Conservation (phyloP, 2,329 filamentous ascomycete species). For the Beauveria brongniartii region DNA sequence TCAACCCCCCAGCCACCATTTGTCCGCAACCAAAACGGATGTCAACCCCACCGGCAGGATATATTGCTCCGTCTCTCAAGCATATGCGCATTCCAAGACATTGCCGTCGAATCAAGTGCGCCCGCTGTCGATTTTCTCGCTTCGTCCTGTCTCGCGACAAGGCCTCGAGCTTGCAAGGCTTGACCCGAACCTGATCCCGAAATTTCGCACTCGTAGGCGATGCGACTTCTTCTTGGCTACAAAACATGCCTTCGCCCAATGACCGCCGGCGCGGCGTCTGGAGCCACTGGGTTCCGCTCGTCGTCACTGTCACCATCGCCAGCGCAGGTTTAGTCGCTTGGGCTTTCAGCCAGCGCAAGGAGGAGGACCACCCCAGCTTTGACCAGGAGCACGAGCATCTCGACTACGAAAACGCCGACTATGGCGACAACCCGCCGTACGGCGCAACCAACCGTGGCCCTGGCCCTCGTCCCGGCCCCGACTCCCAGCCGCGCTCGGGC, state of each 20-base stretch:
- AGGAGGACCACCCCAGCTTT: slow-evolving; percentile 61
- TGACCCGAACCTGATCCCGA: slow-evolving; percentile 13
- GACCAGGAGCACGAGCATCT: slow-evolving; percentile 42
- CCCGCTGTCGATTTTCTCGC: not conserved
- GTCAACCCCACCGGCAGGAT: slow-evolving; percentile 11
- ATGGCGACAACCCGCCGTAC: slow-evolving; percentile 44
- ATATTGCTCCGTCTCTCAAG: slow-evolving; percentile 2
- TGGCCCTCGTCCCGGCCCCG: slow-evolving; percentile 9
- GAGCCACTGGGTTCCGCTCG: slow-evolving; percentile 84
- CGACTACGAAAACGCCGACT: slow-evolving; percentile 40
- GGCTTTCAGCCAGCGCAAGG: slow-evolving; percentile 84
- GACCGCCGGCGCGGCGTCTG: slow-evolving; percentile 50
- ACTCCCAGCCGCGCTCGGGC: not conserved
- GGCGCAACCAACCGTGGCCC: slow-evolving; percentile 29
- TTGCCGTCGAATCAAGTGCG: not conserved
- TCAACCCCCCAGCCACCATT: slow-evolving; percentile 16
- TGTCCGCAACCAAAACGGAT: slow-evolving; percentile 14
- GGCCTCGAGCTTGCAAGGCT: not conserved
- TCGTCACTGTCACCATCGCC: slow-evolving; percentile 78
- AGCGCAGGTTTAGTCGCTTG: slow-evolving; percentile 81
- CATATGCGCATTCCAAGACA: slow-evolving; percentile 12
- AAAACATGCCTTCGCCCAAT: slow-evolving; percentile 6
- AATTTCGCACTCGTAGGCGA: slow-evolving; percentile 60
- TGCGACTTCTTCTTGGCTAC: slow-evolving; percentile 43
- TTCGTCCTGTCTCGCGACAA: not conserved